Evolutionary conservation across 2,329 filamentous ascomycete species (phyloP).

Genomic region (Talaromyces sp.): DNA sequence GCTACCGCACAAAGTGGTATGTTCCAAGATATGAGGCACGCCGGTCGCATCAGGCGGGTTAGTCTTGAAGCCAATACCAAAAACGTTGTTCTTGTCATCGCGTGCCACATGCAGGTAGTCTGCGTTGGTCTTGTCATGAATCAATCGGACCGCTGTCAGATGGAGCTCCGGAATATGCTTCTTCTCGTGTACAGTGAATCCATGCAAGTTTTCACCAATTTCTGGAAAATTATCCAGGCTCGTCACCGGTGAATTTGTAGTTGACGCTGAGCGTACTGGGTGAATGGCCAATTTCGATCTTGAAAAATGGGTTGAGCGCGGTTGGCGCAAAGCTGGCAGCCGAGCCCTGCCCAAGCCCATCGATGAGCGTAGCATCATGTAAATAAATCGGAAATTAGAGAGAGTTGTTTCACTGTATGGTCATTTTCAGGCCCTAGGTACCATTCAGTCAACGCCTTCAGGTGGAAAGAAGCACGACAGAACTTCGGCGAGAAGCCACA

Average conservation of each 20-base stretch:
- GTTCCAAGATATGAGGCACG: conserved; percentile 94
- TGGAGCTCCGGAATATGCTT: conserved; percentile 95
- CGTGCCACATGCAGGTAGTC: conserved; percentile 94
- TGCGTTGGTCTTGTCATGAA: conserved; percentile 92
- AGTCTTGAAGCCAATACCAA: conserved; percentile 98
- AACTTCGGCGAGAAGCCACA: too few species aligned
- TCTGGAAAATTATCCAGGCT: conserved; percentile 75
- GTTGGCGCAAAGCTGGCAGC: conserved; percentile 1
- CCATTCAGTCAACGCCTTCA: too few species aligned
- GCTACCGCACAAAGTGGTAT: conserved; percentile 94
- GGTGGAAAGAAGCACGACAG: too few species aligned
- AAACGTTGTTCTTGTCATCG: conserved; percentile 98
- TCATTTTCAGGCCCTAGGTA: too few species aligned
- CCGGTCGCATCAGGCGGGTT: conserved; percentile 96
- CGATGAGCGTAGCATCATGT: conserved; percentile 38
- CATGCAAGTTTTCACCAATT: conserved; percentile 83
- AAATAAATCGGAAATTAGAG: not conserved
- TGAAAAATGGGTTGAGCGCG: not conserved
- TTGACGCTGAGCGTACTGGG: not conserved
- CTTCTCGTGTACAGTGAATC: conserved; percentile 84
- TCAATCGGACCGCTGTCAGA: conserved; percentile 84
- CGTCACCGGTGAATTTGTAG: conserved; percentile 64
- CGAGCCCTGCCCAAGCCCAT: conserved; percentile 26
- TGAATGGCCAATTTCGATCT: not conserved
- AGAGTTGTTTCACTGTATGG: too few species aligned